Evolutionary conservation across 75 land plant species (phyloP), one percentile per base, ranked within the genome.

Genomic region (Larix kaempferi): DNA sequence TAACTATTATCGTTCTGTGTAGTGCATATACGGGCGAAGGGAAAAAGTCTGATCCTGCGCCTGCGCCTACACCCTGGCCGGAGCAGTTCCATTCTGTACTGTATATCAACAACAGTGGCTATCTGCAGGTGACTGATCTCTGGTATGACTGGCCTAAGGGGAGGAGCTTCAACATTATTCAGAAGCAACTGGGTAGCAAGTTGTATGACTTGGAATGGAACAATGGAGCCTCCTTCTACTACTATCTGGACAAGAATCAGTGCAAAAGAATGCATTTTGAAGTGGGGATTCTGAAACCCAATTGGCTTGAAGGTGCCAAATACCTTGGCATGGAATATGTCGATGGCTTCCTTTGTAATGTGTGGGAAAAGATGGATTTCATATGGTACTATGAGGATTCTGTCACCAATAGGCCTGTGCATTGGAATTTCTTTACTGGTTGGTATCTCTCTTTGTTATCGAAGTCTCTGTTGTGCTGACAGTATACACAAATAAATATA

Each of bases 61-160:
- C 95, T 55, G 76, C 85, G 5, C 91, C 94, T 5, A 71, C 84
- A 13, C 88, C 95, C 58, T 95, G 98, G 98, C 98, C 98, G 4
- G 78, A 74, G 14, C 93, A 95, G 78, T 95, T 95, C 85, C 98
- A 95, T 80, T 78, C 98, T 1, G 69, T 86, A 2, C 83, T 93
- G 56, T 74, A 76, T 76, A 83, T 88, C 76, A 89, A 95, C 82
- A 78, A 79, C 78, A 83, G 75, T 82, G 88, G 85, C 16, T 49
- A 72, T 17, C 89, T 86, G 12, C 77, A 87, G 37, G 75, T 90
- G 14, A 80, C 88, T 69, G 93, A 95, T 44, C 90, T 95, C 63
- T 95, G 98, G 98, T 92, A 94, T 81, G 98, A 95, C 78, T 93
- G 87, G 88, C 86, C 93, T 19, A 86, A 86, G 37, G 93, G 93